Conservation (phyloP, 768 basidiomycete genomes). For the Pleurotus tuber-regium region DNA sequence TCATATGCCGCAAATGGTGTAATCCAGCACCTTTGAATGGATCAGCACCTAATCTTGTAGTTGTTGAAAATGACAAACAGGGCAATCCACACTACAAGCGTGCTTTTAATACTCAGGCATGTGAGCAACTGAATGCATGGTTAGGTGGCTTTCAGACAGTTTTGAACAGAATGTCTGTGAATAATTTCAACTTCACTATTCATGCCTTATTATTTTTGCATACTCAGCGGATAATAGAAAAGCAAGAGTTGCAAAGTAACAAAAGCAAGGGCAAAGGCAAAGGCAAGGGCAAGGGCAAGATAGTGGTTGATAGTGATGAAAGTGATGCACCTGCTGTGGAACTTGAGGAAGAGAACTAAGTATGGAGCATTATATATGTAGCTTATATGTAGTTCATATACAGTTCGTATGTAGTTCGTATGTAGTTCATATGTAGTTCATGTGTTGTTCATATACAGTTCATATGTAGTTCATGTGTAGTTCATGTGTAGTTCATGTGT, state of each 20-base stretch:
- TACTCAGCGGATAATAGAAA: background rate
- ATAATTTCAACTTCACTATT: constrained; percentile 19
- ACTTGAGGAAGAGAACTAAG: constrained; percentile 1
- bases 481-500: background rate
- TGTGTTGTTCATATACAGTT: too few relatives aligned
- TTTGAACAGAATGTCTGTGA: constrained; percentile 22
- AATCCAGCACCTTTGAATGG: constrained; percentile 29
- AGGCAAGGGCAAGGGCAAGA: too few relatives aligned
- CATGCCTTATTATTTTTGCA: constrained; percentile 6
- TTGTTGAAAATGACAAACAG: constrained; percentile 18
- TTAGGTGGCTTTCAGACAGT: constrained; percentile 28
- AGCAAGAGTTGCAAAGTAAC: background rate
- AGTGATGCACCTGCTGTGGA: too few relatives aligned
- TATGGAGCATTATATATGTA: background rate
- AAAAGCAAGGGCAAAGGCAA: background rate
- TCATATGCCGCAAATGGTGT: constrained; percentile 26
- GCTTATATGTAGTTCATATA: background rate
- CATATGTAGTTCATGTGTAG: too few relatives aligned
- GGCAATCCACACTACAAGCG: constrained; percentile 19
- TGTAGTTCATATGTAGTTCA: background rate
- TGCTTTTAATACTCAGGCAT: constrained; percentile 28
- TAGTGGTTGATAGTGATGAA: background rate
- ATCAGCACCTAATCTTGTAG: constrained; percentile 25
- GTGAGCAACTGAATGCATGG: constrained; percentile 32
- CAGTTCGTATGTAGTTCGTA: background rate